Conservation (phyloP, 2,329 filamentous ascomycete genomes). For the Verticillium klebahnii region DNA sequence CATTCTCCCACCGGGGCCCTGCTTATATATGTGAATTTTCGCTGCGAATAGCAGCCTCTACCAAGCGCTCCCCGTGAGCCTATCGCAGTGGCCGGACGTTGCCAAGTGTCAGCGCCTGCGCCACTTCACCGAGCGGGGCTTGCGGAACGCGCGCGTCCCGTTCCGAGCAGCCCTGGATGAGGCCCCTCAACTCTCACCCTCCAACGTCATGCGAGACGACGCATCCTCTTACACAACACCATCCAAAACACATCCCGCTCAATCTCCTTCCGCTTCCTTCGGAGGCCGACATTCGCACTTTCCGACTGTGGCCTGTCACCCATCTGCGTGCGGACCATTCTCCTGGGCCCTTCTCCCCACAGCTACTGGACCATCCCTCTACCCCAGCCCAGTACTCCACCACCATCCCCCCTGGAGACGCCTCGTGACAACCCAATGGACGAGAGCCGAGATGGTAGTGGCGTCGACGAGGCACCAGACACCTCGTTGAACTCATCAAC, state of each 20-base stretch:
- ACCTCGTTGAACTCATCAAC: constrained; percentile 1
- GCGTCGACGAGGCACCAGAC: constrained; percentile 8
- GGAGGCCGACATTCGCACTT: constrained; percentile 7
- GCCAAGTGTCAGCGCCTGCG: not conserved
- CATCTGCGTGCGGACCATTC: not conserved
- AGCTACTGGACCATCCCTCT: not conserved
- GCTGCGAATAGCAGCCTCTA: no score
- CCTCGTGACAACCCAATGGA: not conserved
- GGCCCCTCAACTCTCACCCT: not conserved
- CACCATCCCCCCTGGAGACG: not conserved
- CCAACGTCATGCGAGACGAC: not conserved
- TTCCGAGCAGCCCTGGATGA: not conserved
- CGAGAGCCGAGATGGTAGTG: constrained; percentile 4
- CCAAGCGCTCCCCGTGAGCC: no score
- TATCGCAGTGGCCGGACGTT: not conserved
- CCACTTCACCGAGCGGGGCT: not conserved
- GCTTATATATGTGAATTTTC: no score
- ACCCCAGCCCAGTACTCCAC: not conserved
- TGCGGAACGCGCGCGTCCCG: not conserved
- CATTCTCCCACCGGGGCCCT: no score
- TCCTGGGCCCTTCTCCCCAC: not conserved
- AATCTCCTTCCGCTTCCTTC: constrained; percentile 1
- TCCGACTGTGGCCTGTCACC: not conserved
- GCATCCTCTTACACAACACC: not conserved
- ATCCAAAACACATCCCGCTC: not conserved